Percentiles rank a stretch among this genome's conserved stretches.
phyloP scores from a whole-genome alignment of 177 flowering plant species.

The Tripterygium wilfordii region DNA sequence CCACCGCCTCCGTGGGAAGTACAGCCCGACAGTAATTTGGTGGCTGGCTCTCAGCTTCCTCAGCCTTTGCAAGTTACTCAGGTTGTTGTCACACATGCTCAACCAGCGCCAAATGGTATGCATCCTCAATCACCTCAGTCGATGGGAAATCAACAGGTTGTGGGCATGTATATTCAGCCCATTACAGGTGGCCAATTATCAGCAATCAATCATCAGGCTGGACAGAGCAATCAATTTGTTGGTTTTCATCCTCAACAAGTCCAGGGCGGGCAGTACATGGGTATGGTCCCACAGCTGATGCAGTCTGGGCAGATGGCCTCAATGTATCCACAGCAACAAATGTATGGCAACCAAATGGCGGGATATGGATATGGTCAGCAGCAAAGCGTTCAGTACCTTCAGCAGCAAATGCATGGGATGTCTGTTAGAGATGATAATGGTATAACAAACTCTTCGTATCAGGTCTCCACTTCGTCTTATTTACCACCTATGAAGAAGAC shows the following conservation, averaged over 20 bases:
- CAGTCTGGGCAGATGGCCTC: constrained; percentile 30
- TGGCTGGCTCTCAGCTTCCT: constrained; percentile 24
- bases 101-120: constrained; percentile 28
- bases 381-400: constrained; percentile 36
- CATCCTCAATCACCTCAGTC: constrained; percentile 28
- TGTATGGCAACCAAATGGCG: constrained; percentile 57
- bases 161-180: constrained; percentile 49
- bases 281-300: constrained; percentile 42
- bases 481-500: constrained; percentile 52
- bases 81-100: constrained; percentile 28
- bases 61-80: constrained; percentile 39
- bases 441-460: constrained; percentile 36
- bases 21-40: constrained; percentile 35
- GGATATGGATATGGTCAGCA: constrained; percentile 52
- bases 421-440: constrained; percentile 52
- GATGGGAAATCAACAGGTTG: constrained; percentile 32
- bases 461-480: constrained; percentile 37
- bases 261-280: constrained; percentile 34
- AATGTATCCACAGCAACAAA: constrained; percentile 51
- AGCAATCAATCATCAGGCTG: constrained; percentile 23
- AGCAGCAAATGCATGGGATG: constrained; percentile 69
- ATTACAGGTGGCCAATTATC: constrained; percentile 25
- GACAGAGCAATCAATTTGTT: constrained; percentile 26
- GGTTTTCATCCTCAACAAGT: constrained; percentile 37
- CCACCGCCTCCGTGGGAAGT: constrained; percentile 83